Percentiles rank a stretch among this genome's conserved stretches.
Evolutionary conservation across 176 grass and related monocot genomes (phyloP).

Genomic region (Poa annua): DNA sequence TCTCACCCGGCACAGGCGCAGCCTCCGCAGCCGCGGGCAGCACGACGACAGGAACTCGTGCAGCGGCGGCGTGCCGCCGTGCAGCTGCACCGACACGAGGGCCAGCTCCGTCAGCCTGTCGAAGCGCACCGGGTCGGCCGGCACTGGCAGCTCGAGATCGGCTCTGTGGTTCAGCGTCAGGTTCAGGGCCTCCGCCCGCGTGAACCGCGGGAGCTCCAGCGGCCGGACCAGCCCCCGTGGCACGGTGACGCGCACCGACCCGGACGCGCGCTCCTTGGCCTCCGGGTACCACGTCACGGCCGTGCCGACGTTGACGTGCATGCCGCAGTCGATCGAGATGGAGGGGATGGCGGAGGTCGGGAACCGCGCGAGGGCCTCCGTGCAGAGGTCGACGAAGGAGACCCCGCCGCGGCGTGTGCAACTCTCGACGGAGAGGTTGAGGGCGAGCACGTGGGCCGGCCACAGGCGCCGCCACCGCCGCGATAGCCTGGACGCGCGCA

Average conservation of each 20-base stretch:
- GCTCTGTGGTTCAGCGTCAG: not conserved
- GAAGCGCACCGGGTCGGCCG: not conserved
- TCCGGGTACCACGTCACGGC: not conserved
- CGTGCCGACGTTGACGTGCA: not conserved
- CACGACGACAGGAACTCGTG: constrained; percentile 33
- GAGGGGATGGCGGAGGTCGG: constrained; percentile 8
- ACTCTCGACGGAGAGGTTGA: not conserved
- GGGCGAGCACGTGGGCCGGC: constrained; percentile 27
- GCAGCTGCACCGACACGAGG: not conserved
- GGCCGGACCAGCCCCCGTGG: not conserved
- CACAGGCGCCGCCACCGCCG: constrained; percentile 16
- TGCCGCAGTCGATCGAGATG: constrained; percentile 17
- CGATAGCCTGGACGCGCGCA: not conserved
- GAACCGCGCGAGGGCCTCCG: constrained; percentile 3
- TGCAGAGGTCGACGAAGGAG: not conserved
- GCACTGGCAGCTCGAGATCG: not conserved
- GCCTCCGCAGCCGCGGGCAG: constrained; percentile 19
- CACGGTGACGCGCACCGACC: constrained; percentile 5
- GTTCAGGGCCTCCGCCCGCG: not conserved
- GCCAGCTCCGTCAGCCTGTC: constrained; percentile 21
- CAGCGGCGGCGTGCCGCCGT: not conserved
- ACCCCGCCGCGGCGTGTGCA: not conserved
- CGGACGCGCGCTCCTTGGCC: constrained; percentile 1
- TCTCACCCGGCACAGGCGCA: not conserved
- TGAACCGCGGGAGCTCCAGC: constrained; percentile 3